phyloP scores from a whole-genome alignment of 345 rosid species.

The Ceriops decandra region DNA sequence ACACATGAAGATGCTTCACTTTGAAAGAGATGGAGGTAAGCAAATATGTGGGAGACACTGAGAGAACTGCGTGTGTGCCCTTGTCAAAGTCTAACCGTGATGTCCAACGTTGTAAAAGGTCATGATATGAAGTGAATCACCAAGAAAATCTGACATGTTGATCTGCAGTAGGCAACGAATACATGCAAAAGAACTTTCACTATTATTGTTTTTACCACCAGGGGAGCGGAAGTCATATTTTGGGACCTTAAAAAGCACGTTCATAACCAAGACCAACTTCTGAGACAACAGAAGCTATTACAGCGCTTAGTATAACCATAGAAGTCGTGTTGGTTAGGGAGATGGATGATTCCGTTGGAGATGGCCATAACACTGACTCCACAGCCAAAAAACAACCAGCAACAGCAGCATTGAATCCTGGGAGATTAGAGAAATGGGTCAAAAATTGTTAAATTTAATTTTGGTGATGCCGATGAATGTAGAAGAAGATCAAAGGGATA shows the following conservation, averaged over 20 bases:
- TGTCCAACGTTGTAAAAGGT: too few species aligned
- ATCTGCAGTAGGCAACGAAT: too few species aligned
- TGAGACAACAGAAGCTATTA: constrained; percentile 76
- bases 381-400: constrained; percentile 95
- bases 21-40: too few species aligned
- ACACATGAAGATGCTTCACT: too few species aligned
- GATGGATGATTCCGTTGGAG: constrained; percentile 47
- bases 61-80: too few species aligned
- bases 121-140: too few species aligned
- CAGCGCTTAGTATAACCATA: constrained; percentile 88
- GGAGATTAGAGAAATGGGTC: background rate
- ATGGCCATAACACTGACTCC: constrained; percentile 91
- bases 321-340: constrained; percentile 81
- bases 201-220: constrained; percentile 45
- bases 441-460: background rate
- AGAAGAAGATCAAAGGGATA: background rate
- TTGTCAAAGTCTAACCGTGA: too few species aligned
- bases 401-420: constrained; percentile 97
- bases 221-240: constrained; percentile 75
- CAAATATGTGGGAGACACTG: too few species aligned
- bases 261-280: constrained; percentile 86
- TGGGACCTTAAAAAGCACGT: constrained; percentile 64
- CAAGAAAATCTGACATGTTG: too few species aligned
- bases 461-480: background rate
- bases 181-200: too few species aligned